A percentile compares a stretch with the other conserved stretches of the same genome.
These are phyloP conservation scores for Medicago ruthenica DNA, from an alignment of 306 rosid species.

Conservation along the genomic window DNA sequence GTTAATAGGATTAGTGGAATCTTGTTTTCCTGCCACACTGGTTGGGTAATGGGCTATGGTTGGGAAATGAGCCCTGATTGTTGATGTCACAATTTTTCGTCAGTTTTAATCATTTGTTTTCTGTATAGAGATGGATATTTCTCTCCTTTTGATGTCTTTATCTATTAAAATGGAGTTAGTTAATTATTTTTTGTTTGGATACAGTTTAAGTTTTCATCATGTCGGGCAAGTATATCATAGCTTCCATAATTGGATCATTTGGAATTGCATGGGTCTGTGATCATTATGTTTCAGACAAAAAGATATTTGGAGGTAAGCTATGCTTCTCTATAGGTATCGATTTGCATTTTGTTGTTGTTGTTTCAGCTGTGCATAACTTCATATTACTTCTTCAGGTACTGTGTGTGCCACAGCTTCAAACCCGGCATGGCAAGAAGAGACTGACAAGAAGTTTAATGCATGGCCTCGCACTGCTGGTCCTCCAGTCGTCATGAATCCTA, in stretches of 20 bases:
- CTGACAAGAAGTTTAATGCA: constrained; percentile 86
- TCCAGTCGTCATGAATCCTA: constrained; percentile 80
- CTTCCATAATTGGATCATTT: constrained; percentile 56
- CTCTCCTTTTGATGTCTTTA: constrained; percentile 6
- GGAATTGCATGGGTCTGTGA: constrained; percentile 66
- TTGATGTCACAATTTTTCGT: background rate
- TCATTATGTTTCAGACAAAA: constrained; percentile 57
- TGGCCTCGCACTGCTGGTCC: constrained; percentile 96
- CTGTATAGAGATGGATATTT: background rate
- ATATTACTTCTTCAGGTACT: constrained; percentile 58
- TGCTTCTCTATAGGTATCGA: constrained; percentile 8
- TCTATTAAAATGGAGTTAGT: background rate
- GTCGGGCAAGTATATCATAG: constrained; percentile 59
- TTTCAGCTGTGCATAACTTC: constrained; percentile 34
- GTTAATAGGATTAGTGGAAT: constrained; percentile 16
- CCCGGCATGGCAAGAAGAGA: constrained; percentile 81
- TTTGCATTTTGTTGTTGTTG: background rate
- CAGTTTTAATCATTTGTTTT: background rate
- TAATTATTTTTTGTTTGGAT: constrained; percentile 23
- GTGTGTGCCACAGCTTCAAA: constrained; percentile 69
- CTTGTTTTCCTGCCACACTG: background rate
- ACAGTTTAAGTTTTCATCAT: constrained; percentile 51
- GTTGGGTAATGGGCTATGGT: background rate
- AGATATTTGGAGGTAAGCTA: constrained; percentile 76
- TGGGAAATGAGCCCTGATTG: constrained; percentile 3